Conservation (phyloP, 768 basidiomycete genomes). For the Podaxis mareebaensis region DNA sequence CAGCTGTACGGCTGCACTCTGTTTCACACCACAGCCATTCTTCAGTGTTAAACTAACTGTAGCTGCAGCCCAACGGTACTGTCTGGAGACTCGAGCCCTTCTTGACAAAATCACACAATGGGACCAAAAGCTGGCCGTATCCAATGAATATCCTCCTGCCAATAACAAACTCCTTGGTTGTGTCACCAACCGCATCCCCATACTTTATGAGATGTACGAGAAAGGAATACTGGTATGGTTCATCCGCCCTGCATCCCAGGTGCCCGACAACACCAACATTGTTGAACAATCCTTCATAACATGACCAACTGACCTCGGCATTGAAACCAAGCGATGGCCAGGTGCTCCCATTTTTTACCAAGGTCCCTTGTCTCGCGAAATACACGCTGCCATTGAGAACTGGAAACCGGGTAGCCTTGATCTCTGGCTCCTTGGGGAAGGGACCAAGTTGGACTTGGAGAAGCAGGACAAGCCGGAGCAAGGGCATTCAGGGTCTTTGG, state of each 20-base stretch:
- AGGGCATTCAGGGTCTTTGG: not conserved
- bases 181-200: not conserved
- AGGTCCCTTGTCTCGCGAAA: not conserved
- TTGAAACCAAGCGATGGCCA: not conserved
- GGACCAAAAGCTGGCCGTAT: not conserved
- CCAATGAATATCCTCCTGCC: not conserved
- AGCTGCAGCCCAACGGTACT: not conserved
- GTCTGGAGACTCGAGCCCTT: not conserved
- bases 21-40: not conserved
- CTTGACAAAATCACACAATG: slow-evolving; percentile 8
- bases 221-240: not conserved
- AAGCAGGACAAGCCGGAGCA: not conserved
- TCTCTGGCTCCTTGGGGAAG: not conserved
- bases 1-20: not conserved
- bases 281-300: not conserved
- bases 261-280: not conserved
- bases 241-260: not conserved
- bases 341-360: not conserved
- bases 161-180: not conserved
- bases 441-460: not conserved
- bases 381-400: not conserved
- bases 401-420: not conserved
- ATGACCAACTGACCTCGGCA: not conserved
- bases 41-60: not conserved
- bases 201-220: not conserved